phyloP scores from a whole-genome alignment of 495 filamentous ascomycete species.

The Parathielavia appendiculata region DNA sequence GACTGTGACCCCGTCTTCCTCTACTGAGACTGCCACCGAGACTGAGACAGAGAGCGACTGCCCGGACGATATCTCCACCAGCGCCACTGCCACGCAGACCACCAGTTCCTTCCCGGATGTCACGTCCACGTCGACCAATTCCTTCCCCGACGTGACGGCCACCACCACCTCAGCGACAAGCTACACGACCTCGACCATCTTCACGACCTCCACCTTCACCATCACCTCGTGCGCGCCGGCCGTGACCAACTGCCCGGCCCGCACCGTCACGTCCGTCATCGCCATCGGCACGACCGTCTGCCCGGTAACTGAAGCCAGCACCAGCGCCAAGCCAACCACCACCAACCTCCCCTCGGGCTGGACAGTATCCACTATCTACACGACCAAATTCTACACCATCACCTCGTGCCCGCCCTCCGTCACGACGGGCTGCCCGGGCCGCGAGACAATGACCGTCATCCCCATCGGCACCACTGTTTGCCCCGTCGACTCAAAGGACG shows the following conservation, averaged over 20 bases:
- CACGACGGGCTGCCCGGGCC: constrained; percentile 50
- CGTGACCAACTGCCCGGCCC: constrained; percentile 57
- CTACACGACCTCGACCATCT: constrained; percentile 56
- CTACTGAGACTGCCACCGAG: neutral
- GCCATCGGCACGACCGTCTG: constrained; percentile 57
- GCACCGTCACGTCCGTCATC: constrained; percentile 52
- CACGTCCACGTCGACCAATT: constrained; percentile 20
- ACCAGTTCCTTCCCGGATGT: constrained; percentile 35
- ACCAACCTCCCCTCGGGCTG: constrained; percentile 36
- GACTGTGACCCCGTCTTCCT: neutral
- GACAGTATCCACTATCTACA: constrained; percentile 57
- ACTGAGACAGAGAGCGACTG: constrained; percentile 17
- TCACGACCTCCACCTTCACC: constrained; percentile 52
- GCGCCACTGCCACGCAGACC: neutral
- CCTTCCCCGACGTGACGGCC: constrained; percentile 32
- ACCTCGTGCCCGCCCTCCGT: constrained; percentile 54
- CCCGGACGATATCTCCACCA: constrained; percentile 9
- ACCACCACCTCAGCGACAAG: constrained; percentile 12
- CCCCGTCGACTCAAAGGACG: neutral
- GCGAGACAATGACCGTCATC: constrained; percentile 33
- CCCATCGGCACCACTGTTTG: constrained; percentile 3
- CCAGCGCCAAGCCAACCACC: constrained; percentile 34
- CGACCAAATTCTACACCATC: constrained; percentile 30
- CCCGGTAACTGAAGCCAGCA: constrained; percentile 41
- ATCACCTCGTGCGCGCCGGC: constrained; percentile 53